phyloP scores from a whole-genome alignment of 495 filamentous ascomycete species.

The Ascodesmis nigricans region DNA sequence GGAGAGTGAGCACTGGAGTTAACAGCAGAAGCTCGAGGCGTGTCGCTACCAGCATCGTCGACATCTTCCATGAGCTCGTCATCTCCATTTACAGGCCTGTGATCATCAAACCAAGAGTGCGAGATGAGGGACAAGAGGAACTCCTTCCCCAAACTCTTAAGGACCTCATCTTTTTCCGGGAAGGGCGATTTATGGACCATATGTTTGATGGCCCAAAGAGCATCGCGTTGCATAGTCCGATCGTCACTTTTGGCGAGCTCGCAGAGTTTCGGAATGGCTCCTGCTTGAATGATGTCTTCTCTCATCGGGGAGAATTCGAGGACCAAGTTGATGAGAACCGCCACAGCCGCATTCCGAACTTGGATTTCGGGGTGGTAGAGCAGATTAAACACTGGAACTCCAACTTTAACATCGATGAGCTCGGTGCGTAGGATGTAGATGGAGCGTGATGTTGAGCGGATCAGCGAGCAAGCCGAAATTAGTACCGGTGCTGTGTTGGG shows the following conservation, averaged over 20 bases:
- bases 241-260: conserved; percentile 62
- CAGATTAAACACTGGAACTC: conserved; percentile 54
- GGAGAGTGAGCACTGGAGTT: too few species aligned
- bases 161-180: conserved; percentile 46
- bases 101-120: conserved; percentile 25
- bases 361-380: conserved; percentile 54
- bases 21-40: too few species aligned
- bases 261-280: conserved; percentile 57
- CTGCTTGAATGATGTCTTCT: conserved; percentile 50
- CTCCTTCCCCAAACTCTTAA: conserved; percentile 51
- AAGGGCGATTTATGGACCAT: conserved; percentile 44
- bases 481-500: conserved; percentile 42
- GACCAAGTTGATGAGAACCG: conserved; percentile 60
- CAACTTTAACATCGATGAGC: conserved; percentile 65
- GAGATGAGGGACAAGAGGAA: conserved; percentile 63
- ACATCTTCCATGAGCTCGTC: conserved; percentile 35
- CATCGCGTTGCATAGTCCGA: conserved; percentile 48
- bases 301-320: conserved; percentile 79
- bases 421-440: conserved; percentile 65
- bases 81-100: conserved; percentile 34
- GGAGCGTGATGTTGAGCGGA: conserved; percentile 57
- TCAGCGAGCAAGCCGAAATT: conserved; percentile 62
- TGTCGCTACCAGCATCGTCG: conserved; percentile 12
- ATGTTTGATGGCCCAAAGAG: conserved; percentile 85
- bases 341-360: conserved; percentile 67